Evolutionary conservation across 1,284 basidiomycete species (phyloP).

Genomic region (Takashimella tepidaria): DNA sequence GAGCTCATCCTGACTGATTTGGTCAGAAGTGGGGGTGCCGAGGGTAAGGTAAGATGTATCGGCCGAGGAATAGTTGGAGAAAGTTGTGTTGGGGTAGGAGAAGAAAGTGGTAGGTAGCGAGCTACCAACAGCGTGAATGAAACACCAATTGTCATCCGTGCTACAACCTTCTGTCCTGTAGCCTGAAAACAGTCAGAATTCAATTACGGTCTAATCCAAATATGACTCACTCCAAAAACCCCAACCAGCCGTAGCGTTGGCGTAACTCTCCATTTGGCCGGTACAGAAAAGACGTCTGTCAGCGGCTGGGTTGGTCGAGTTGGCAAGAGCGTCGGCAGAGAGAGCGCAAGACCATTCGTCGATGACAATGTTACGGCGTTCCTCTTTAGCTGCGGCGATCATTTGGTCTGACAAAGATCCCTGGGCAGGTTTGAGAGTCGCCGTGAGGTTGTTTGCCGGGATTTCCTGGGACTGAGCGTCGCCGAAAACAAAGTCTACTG

Average conservation of each 20-base stretch:
- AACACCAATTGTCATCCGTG: slow-evolving; percentile 62
- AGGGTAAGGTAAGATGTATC: slow-evolving; percentile 19
- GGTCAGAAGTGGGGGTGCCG: slow-evolving; percentile 13
- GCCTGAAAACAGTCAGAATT: slow-evolving; percentile 36
- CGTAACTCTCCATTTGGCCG: slow-evolving; percentile 60
- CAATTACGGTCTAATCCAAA: slow-evolving; percentile 58
- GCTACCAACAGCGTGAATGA: slow-evolving; percentile 57
- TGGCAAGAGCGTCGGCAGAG: slow-evolving; percentile 55
- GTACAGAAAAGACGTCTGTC: slow-evolving; percentile 58
- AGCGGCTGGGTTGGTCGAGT: slow-evolving; percentile 51
- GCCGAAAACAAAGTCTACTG: slow-evolving; percentile 29
- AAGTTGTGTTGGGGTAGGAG: slow-evolving; percentile 47
- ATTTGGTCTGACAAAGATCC: slow-evolving; percentile 51
- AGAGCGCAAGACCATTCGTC: slow-evolving; percentile 71
- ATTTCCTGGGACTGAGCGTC: slow-evolving; percentile 17
- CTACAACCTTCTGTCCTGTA: slow-evolving; percentile 61
- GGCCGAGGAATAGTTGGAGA: slow-evolving; percentile 5
- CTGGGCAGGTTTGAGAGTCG: slow-evolving; percentile 52
- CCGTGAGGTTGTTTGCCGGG: slow-evolving; percentile 40
- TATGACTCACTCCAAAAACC: slow-evolving; percentile 62
- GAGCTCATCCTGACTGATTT: slow-evolving; percentile 10
- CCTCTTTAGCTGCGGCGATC: slow-evolving; percentile 44
- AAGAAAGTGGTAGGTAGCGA: slow-evolving; percentile 58
- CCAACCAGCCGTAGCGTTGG: slow-evolving; percentile 61
- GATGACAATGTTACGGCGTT: slow-evolving; percentile 60